phyloP scores from a whole-genome alignment of 2,329 filamentous ascomycete genomes.

The Clonostachys sp. region DNA sequence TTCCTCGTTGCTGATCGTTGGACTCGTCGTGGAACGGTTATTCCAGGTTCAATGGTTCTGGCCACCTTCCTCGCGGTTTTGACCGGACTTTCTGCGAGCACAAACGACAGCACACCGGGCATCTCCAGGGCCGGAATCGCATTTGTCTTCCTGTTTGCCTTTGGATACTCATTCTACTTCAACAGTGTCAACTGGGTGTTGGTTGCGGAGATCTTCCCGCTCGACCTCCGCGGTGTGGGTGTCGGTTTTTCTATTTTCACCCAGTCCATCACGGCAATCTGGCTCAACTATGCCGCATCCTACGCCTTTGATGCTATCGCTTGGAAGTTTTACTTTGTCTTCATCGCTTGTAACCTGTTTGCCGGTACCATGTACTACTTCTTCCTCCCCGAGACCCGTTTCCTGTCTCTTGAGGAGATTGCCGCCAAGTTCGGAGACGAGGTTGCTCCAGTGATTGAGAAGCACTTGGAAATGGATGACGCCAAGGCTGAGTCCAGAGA shows the following conservation, averaged over 20 bases:
- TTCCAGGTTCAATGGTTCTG: conserved; percentile 6
- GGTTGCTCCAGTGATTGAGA: neutral
- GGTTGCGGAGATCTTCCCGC: conserved; percentile 15
- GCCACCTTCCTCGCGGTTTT: conserved; percentile 8
- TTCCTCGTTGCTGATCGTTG: conserved; percentile 17
- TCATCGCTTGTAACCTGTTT: conserved; percentile 21
- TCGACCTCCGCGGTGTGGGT: conserved; percentile 13
- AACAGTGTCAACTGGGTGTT: conserved; percentile 19
- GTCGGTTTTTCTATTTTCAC: conserved; percentile 17
- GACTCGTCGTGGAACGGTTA: conserved; percentile 7
- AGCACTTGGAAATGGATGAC: neutral
- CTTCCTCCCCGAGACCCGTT: conserved; percentile 25
- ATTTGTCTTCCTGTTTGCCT: conserved; percentile 18
- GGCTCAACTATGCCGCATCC: conserved; percentile 17
- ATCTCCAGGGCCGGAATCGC: conserved; percentile 14
- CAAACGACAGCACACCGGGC: conserved; percentile 7
- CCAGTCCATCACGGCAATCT: conserved; percentile 19
- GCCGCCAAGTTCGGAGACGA: conserved; percentile 23
- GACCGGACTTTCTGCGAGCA: conserved; percentile 13
- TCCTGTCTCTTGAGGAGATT: conserved; percentile 22
- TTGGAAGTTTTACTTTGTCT: conserved; percentile 24
- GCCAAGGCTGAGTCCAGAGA: no score
- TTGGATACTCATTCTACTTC: conserved; percentile 17
- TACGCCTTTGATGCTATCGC: conserved; percentile 17
- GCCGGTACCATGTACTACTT: conserved; percentile 21